Conservation (phyloP, 805 yeast genomes). For the fission yeast (Schizosaccharomyces pombe) region DNA sequence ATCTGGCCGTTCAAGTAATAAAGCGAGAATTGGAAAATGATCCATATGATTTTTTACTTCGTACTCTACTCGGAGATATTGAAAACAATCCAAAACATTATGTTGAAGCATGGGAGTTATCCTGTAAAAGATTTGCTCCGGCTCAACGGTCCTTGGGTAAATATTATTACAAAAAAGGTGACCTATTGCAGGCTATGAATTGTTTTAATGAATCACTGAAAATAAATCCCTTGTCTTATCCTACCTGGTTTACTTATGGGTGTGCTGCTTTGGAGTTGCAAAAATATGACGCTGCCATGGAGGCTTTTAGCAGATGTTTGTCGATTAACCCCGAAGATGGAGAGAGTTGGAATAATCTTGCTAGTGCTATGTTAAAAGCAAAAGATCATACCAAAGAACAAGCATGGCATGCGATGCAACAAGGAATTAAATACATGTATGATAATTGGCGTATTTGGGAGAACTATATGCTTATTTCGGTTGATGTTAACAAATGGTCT, state of each 20-base stretch:
- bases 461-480: slow-evolving; percentile 62
- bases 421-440: slow-evolving; percentile 39
- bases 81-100: slow-evolving; percentile 52
- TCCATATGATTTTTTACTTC: slow-evolving; percentile 59
- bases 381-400: slow-evolving; percentile 18
- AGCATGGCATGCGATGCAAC: slow-evolving; percentile 64
- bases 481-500: slow-evolving; percentile 64
- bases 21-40: slow-evolving; percentile 23
- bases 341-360: slow-evolving; percentile 77
- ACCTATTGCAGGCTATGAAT: slow-evolving; percentile 32
- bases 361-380: slow-evolving; percentile 40
- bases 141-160: slow-evolving; percentile 69
- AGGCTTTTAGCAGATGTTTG: slow-evolving; percentile 80
- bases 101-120: slow-evolving; percentile 64
- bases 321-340: slow-evolving; percentile 59
- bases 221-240: slow-evolving; percentile 48
- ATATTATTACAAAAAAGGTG: slow-evolving; percentile 29
- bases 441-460: slow-evolving; percentile 81
- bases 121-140: slow-evolving; percentile 42
- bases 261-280: slow-evolving; percentile 59
- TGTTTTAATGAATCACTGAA: slow-evolving; percentile 56
- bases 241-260: slow-evolving; percentile 83
- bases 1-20: slow-evolving; percentile 39
- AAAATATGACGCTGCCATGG: slow-evolving; percentile 57
- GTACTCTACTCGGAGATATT: slow-evolving; percentile 68